Base-by-base conservation (phyloP, 208 protist genomes). In the Wallacemonas sp. region DNA sequence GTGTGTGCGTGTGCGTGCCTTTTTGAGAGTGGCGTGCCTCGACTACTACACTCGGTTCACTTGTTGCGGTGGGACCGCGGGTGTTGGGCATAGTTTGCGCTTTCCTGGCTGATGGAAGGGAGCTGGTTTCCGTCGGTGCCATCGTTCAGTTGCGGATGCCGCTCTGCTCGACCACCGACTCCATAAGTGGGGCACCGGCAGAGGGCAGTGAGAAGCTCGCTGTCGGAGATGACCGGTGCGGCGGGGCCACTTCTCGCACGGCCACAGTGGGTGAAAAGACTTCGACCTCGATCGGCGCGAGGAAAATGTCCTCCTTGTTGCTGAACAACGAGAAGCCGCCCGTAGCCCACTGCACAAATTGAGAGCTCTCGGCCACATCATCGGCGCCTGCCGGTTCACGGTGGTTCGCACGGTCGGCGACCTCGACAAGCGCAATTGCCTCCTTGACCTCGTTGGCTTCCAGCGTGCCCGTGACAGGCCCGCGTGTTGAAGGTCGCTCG, bases 401-500 rank as follows among this genome's bases (percentile, higher is more conserved):
- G 31, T 50, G 18, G 26, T 16, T 33, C 42, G 38, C 14, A 38
- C 45, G 48, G 11, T 66, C 2, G 14, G 65, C 25, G 11, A 73
- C 66, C 18, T 70, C 67, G 39, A 87, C 65, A 1, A 87, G 44
- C 2, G 77, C 80, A 12, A 74, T 52, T 14, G 82, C 84, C 39
- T 83, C 63, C 57, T 78, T 81, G 48, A 93, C 82, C 69, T 93
- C 87, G 50, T 93, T 93, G 14, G 65, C 31, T 25, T 93, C 79
- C 68, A 93, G 63, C 48, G 80, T 67, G 11, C 74, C 76, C 23
- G 87, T 5, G 36, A 79, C 74, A 25, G 66, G 32, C 16, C 69
- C 59, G 33, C 46, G 59, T 12, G 85, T 54, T 14, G 78, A 74
- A 8, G 87, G 83, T 7, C 65, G 57, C n/a, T 65, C 74, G 4